phyloP scores from a whole-genome alignment of 1,284 basidiomycete genomes.

The Trametes sp. region DNA sequence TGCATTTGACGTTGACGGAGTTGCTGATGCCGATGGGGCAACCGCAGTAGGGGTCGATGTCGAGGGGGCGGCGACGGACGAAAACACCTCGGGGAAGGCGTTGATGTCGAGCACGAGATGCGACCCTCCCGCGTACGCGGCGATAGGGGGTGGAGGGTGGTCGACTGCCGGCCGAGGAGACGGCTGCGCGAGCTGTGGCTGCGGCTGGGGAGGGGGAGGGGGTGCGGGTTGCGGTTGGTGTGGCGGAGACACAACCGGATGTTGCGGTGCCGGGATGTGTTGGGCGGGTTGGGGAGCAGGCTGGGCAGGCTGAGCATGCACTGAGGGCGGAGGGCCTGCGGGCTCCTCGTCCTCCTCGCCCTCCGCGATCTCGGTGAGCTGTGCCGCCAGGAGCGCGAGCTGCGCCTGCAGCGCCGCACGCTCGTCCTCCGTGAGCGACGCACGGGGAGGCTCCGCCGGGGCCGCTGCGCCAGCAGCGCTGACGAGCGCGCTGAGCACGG shows the following conservation, averaged over 20 bases:
- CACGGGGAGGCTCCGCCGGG: conserved; percentile 21
- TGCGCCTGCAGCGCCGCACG: conserved; percentile 70
- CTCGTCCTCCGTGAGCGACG: conserved; percentile 47
- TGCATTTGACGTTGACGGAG: neutral
- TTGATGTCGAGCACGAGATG: conserved; percentile 29
- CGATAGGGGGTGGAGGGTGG: conserved; percentile 22
- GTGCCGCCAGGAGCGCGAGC: conserved; percentile 67
- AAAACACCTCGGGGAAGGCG: conserved; percentile 28
- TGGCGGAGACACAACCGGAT: neutral
- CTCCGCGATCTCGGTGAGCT: conserved; percentile 64
- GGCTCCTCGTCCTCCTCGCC: conserved; percentile 43
- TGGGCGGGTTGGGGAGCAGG: neutral
- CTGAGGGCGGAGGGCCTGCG: neutral
- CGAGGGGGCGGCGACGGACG: neutral
- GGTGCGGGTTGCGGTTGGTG: neutral
- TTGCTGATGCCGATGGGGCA: neutral
- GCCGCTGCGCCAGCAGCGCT: conserved; percentile 15
- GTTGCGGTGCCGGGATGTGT: neutral
- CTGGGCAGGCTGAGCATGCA: neutral
- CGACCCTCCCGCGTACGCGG: conserved; percentile 20
- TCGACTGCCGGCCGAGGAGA: conserved; percentile 6
- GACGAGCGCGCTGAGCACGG: conserved; percentile 20
- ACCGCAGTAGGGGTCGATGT: neutral
- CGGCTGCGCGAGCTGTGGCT: conserved; percentile 2
- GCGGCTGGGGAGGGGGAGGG: neutral